Conservation (phyloP, 495 filamentous ascomycete genomes). For the Rusavskia elegans region DNA sequence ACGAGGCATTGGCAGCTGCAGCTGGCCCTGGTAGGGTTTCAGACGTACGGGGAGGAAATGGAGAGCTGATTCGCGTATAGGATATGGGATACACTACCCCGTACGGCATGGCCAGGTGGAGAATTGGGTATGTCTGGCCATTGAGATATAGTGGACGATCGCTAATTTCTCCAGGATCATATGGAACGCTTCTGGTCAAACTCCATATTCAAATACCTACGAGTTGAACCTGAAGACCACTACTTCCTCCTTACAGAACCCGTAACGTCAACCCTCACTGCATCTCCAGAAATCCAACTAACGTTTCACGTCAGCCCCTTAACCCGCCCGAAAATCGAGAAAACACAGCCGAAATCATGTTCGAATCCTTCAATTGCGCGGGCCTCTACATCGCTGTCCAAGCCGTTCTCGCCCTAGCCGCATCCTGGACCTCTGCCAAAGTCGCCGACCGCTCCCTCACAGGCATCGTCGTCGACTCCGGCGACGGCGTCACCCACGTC, state of each 20-base stretch:
- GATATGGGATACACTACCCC: slow-evolving; percentile 92
- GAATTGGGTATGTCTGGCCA: slow-evolving; percentile 59
- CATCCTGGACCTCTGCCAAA: slow-evolving; percentile 96
- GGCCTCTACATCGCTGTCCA: slow-evolving; percentile 98
- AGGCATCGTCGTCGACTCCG: slow-evolving; percentile 93
- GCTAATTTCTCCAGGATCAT: slow-evolving; percentile 46
- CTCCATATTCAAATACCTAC: slow-evolving; percentile 98
- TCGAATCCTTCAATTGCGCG: slow-evolving; percentile 98
- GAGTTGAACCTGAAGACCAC: slow-evolving; percentile 96
- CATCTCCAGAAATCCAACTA: slow-evolving; percentile 1
- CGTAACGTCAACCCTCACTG: slow-evolving; percentile 27
- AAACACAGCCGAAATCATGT: slow-evolving; percentile 99
- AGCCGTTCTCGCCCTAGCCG: slow-evolving; percentile 87
- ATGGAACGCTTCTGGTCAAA: slow-evolving; percentile 99
- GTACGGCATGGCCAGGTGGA: slow-evolving; percentile 96
- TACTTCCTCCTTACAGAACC: slow-evolving; percentile 96
- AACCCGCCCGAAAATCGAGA: slow-evolving; percentile 98
- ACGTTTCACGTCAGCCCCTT: slow-evolving; percentile 47
- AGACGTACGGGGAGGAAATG: no score
- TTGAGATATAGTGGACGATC: slow-evolving; percentile 7
- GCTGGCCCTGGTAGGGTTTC: slow-evolving; percentile 53
- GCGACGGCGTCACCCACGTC: slow-evolving; percentile 96
- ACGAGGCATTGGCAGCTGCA: slow-evolving; percentile 77
- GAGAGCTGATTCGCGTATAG: slow-evolving; percentile 24
- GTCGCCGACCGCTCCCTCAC: slow-evolving; percentile 94